Conservation (phyloP, 257 asterid species). For the Fraxinus americana region DNA sequence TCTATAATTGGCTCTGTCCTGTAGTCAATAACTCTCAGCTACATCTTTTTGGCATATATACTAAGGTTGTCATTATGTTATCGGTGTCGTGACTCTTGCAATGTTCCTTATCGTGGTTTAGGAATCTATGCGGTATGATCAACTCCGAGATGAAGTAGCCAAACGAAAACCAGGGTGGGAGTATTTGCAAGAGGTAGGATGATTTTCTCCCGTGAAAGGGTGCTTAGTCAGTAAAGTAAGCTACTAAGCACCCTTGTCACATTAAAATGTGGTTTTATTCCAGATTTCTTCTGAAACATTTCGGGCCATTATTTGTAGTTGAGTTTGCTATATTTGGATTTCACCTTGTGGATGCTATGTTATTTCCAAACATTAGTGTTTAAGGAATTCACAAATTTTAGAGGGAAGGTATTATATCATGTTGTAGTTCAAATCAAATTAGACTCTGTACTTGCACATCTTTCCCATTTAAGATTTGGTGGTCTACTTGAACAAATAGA, state of each 20-base stretch:
- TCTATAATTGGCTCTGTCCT: background rate
- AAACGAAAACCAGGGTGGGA: conserved; percentile 97
- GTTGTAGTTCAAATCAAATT: background rate
- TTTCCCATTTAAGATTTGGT: background rate
- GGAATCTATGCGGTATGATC: conserved; percentile 93
- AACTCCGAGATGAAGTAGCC: conserved; percentile 83
- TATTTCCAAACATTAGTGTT: background rate
- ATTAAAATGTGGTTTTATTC: background rate
- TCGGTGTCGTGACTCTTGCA: conserved; percentile 19
- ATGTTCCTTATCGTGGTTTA: conserved; percentile 32
- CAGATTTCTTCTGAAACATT: background rate
- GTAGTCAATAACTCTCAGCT: conserved; percentile 1
- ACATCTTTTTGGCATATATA: conserved; percentile 13
- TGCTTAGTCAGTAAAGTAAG: background rate
- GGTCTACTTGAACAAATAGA: too few relatives aligned
- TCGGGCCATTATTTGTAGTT: background rate
- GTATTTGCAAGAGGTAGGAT: conserved; percentile 81
- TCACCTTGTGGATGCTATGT: background rate
- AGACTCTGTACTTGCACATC: background rate
- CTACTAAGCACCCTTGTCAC: background rate
- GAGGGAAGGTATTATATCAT: background rate
- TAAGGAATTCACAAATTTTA: too few relatives aligned
- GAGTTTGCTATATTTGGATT: background rate
- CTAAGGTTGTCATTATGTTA: conserved; percentile 7
- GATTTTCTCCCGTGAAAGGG: conserved; percentile 3